Evolutionary conservation across 306 rosid genomes (phyloP).

Genomic region (Cicer chorassanicum): DNA sequence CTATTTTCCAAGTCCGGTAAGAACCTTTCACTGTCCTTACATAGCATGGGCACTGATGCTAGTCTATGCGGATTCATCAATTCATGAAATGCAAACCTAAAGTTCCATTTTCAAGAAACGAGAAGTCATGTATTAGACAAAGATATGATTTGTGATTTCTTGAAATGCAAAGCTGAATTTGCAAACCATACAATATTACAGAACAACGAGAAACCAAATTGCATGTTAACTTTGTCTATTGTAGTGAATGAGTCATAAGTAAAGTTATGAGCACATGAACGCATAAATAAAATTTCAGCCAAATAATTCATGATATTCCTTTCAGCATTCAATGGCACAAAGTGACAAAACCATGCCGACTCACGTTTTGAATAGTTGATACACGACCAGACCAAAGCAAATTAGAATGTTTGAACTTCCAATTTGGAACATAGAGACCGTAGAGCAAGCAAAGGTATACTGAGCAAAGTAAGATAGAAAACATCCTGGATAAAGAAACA

Average conservation of each 20-base stretch:
- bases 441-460: constrained; percentile 65
- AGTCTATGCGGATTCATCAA: constrained; percentile 20
- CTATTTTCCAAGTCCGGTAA: constrained; percentile 11
- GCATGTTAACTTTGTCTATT: constrained; percentile 5
- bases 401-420: constrained; percentile 53
- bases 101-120: neutral
- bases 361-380: constrained; percentile 58
- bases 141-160: constrained; percentile 25
- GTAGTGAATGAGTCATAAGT: constrained; percentile 14
- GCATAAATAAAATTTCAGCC: constrained; percentile 18
- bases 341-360: constrained; percentile 47
- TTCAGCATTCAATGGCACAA: constrained; percentile 28
- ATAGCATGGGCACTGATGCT: constrained; percentile 12
- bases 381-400: constrained; percentile 42
- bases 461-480: constrained; percentile 64
- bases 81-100: constrained; percentile 35
- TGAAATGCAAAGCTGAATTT: constrained; percentile 11
- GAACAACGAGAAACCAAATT: constrained; percentile 31
- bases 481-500: constrained; percentile 59
- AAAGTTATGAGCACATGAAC: constrained; percentile 9
- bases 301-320: constrained; percentile 8
- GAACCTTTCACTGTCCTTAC: neutral
- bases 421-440: constrained; percentile 68
- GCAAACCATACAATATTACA: constrained; percentile 22
- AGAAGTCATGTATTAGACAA: constrained; percentile 18